Conservation (phyloP, 768 basidiomycete species). For the Panus rudis region DNA sequence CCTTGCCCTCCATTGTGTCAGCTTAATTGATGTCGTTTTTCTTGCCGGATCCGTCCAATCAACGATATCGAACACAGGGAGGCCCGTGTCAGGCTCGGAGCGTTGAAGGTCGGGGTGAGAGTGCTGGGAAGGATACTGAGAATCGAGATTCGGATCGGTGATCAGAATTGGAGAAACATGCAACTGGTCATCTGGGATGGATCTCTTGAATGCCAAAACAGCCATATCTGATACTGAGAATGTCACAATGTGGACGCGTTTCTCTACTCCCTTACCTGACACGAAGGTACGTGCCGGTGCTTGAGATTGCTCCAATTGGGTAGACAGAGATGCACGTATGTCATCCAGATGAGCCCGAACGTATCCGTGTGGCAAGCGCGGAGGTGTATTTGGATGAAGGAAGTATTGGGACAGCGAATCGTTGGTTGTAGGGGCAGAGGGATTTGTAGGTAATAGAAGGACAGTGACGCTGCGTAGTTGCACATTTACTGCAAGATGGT, state of each 20-base stretch:
- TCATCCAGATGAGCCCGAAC: conserved; percentile 34
- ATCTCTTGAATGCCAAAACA: conserved; percentile 41
- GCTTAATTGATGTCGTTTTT: conserved; percentile 37
- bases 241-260: too few relatives aligned
- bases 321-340: conserved; percentile 18
- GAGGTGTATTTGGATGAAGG: conserved; percentile 52
- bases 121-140: conserved; percentile 46
- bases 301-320: neutral
- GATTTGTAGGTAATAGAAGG: conserved; percentile 34
- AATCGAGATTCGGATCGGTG: conserved; percentile 58
- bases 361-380: conserved; percentile 40
- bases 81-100: conserved; percentile 4
- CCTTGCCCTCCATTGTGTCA: conserved; percentile 58
- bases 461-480: conserved; percentile 40
- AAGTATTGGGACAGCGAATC: conserved; percentile 38
- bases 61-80: conserved; percentile 51
- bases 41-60: conserved; percentile 54
- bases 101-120: conserved; percentile 28
- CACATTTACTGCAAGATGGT: conserved; percentile 27
- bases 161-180: conserved; percentile 62
- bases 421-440: conserved; percentile 7
- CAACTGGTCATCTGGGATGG: conserved; percentile 13
- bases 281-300: conserved; percentile 3
- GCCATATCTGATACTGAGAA: conserved; percentile 49
- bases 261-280: conserved; percentile 6